These are phyloP conservation scores for Syzygium oleosum DNA, from an alignment of 345 rosid species.

Conservation along the genomic window DNA sequence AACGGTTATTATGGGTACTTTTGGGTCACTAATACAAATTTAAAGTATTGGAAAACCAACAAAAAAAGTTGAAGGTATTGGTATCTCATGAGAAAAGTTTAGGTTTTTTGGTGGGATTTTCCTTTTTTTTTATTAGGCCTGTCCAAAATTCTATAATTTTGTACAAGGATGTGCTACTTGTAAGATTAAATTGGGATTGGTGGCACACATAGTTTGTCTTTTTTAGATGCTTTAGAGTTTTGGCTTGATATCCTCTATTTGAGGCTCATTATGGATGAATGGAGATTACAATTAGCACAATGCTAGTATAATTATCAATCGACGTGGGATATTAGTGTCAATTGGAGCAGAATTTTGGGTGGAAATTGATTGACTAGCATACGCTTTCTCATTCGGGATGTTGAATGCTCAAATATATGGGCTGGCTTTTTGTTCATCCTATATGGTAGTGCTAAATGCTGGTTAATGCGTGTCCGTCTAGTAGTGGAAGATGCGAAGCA, in stretches of 20 bases:
- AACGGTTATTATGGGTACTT: background rate
- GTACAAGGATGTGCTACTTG: background rate
- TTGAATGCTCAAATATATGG: background rate
- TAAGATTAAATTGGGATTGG: background rate
- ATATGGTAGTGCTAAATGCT: background rate
- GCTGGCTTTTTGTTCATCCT: background rate
- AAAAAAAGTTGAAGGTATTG: background rate
- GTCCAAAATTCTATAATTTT: background rate
- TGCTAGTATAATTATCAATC: background rate
- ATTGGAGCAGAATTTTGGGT: background rate
- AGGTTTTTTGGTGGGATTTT: background rate
- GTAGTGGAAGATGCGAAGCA: background rate
- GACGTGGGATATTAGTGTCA: background rate
- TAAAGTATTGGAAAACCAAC: background rate
- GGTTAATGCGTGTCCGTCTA: background rate
- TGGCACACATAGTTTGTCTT: background rate
- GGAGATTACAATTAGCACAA: background rate
- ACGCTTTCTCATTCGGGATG: background rate
- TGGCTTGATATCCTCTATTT: background rate
- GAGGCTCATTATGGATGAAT: background rate
- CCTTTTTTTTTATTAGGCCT: background rate
- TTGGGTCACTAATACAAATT: background rate
- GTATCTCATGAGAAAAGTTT: background rate
- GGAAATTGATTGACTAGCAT: background rate
- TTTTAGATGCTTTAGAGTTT: background rate